Evolutionary conservation across 257 asterid species (phyloP).

Genomic region (Perilla frutescens): DNA sequence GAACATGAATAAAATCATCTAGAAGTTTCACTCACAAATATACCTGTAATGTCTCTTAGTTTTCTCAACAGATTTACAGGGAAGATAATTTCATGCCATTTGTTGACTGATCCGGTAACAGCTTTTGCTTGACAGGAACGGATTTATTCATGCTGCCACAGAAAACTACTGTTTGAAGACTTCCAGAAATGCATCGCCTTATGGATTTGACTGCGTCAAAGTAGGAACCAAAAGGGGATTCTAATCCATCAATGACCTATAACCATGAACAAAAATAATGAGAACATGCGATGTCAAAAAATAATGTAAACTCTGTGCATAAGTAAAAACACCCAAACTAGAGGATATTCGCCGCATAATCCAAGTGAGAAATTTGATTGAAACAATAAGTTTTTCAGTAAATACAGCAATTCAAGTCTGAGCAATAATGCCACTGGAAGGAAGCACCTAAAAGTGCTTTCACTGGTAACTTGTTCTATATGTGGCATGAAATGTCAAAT

Average conservation of each 20-base stretch:
- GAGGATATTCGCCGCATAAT: background rate
- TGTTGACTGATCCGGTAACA: constrained; percentile 43
- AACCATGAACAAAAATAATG: constrained; percentile 23
- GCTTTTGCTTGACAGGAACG: constrained; percentile 43
- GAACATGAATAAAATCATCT: constrained; percentile 1
- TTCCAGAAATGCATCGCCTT: constrained; percentile 61
- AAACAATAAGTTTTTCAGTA: too few species aligned
- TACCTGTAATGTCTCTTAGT: constrained; percentile 34
- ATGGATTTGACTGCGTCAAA: constrained; percentile 52
- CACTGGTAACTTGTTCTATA: too few species aligned
- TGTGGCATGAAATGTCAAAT: too few species aligned
- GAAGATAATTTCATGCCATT: constrained; percentile 35
- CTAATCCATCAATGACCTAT: constrained; percentile 76
- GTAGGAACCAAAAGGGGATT: constrained; percentile 48
- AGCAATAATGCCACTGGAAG: too few species aligned
- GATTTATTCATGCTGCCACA: constrained; percentile 51
- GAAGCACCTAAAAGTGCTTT: too few species aligned
- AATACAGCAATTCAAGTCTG: too few species aligned
- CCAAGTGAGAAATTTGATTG: background rate
- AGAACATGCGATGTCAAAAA: constrained; percentile 17
- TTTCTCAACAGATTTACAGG: constrained; percentile 30
- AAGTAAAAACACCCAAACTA: background rate
- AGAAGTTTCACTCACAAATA: background rate
- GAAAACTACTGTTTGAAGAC: constrained; percentile 64
- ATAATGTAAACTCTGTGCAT: background rate